Conservation (phyloP, 257 asterid species). For the Haberlea rhodopensis region DNA sequence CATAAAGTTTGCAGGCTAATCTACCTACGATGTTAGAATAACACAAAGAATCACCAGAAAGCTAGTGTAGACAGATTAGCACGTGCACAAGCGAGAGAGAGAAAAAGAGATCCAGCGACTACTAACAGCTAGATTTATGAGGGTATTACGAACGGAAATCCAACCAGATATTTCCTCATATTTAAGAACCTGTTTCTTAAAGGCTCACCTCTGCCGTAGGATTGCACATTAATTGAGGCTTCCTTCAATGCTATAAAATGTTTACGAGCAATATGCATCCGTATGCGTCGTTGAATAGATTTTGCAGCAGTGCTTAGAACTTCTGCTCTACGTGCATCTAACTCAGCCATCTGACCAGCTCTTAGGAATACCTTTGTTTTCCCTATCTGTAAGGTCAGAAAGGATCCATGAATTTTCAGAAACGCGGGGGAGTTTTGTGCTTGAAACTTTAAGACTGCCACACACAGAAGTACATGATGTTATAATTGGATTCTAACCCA, state of each 20-base stretch:
- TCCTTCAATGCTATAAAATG: slow-evolving; percentile 55
- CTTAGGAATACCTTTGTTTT: slow-evolving; percentile 96
- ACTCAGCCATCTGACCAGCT: slow-evolving; percentile 99
- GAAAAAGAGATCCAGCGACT: neutral
- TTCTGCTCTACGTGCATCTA: slow-evolving; percentile 94
- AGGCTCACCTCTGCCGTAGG: slow-evolving; percentile 79
- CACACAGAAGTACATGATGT: slow-evolving; percentile 1
- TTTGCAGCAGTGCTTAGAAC: slow-evolving; percentile 84
- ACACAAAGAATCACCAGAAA: slow-evolving; percentile 26
- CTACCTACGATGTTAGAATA: slow-evolving; percentile 54
- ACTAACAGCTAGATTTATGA: neutral
- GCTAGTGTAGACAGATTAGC: slow-evolving; percentile 11
- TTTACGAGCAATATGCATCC: slow-evolving; percentile 80
- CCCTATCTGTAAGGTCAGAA: slow-evolving; percentile 62
- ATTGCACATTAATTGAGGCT: slow-evolving; percentile 71
- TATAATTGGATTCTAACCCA: neutral
- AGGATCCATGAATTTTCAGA: slow-evolving; percentile 20
- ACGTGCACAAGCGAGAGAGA: neutral
- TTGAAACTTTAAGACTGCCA: slow-evolving; percentile 12
- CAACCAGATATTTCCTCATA: slow-evolving; percentile 3
- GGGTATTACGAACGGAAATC: slow-evolving; percentile 2
- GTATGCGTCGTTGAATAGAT: slow-evolving; percentile 70
- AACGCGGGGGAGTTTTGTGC: slow-evolving; percentile 5
- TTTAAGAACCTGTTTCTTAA: slow-evolving; percentile 11
- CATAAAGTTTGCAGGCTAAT: slow-evolving; percentile 63